Percentiles rank a stretch among this genome's conserved stretches.
Conservation (phyloP, 352 stramenopile species). For the Phytophthora cryptogea region DNA sequence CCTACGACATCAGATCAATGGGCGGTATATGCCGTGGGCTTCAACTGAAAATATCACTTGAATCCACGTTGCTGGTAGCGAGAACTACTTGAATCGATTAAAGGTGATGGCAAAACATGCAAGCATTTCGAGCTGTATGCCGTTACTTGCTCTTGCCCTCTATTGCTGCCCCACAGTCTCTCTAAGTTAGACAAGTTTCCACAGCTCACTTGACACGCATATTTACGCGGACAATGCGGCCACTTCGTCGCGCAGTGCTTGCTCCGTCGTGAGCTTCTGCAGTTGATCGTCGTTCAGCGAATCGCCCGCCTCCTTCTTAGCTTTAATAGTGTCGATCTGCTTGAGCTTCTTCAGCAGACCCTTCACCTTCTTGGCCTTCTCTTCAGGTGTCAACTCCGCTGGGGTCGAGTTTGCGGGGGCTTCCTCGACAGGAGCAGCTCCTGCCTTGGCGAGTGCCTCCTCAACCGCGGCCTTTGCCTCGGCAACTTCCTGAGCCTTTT, state of each 20-base stretch:
- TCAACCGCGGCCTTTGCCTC: conserved; percentile 71
- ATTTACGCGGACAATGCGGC: conserved; percentile 51
- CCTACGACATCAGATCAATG: conserved; percentile 31
- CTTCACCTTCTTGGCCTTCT: conserved; percentile 90
- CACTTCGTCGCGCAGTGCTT: conserved; percentile 70
- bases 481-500: conserved; percentile 81
- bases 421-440: conserved; percentile 26
- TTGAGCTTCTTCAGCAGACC: conserved; percentile 86
- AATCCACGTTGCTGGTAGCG: conserved; percentile 2
- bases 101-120: background rate
- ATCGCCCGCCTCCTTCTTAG: conserved; percentile 70
- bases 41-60: background rate
- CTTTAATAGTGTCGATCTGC: conserved; percentile 86
- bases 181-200: conserved; percentile 11
- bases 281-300: conserved; percentile 82
- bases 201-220: conserved; percentile 1
- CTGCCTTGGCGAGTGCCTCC: conserved; percentile 54
- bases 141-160: conserved; percentile 5
- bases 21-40: conserved; percentile 18
- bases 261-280: conserved; percentile 75
- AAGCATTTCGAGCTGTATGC: conserved; percentile 3
- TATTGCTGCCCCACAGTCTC: conserved; percentile 8
- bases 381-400: conserved; percentile 59
- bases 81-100: conserved; percentile 12
- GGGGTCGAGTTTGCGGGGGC: conserved; percentile 20